Percentiles rank a stretch among this genome's conserved stretches.
Evolutionary conservation across 1,139 yeast genomes (phyloP).

Genomic region (Taphrina communis): DNA sequence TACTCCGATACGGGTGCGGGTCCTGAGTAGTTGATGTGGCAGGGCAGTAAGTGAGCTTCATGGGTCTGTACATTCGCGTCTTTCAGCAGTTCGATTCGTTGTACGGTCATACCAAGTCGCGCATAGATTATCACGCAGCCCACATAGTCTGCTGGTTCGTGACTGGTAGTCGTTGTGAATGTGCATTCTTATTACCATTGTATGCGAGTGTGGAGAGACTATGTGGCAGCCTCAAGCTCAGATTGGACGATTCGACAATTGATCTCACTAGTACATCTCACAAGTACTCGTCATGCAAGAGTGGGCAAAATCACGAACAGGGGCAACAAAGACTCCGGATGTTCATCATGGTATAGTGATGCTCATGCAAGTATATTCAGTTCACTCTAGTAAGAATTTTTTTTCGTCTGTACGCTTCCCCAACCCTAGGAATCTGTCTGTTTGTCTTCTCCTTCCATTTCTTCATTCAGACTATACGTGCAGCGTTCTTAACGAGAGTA

Average conservation of each 20-base stretch:
- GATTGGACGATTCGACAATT: no score
- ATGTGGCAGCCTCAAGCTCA: no score
- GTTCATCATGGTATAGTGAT: conserved; percentile 1
- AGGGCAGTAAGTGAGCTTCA: conserved; percentile 32
- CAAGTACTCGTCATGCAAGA: no score
- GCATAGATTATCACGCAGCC: no score
- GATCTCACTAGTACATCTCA: no score
- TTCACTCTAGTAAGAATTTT: background rate
- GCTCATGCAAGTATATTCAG: conserved; percentile 8
- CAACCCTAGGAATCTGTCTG: conserved; percentile 34
- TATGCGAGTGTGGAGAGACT: no score
- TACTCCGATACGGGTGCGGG: conserved; percentile 34
- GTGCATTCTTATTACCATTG: background rate
- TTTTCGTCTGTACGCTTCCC: conserved; percentile 29
- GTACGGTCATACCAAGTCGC: background rate
- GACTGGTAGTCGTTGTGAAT: no score
- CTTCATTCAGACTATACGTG: conserved; percentile 28
- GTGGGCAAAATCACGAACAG: background rate
- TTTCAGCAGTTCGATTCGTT: conserved; percentile 3
- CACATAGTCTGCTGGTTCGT: no score
- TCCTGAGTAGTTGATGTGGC: conserved; percentile 32
- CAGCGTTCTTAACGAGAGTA: conserved; percentile 47
- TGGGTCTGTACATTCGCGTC: background rate
- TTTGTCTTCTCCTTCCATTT: background rate
- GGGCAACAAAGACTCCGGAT: no score